Base-by-base conservation (phyloP, 1,139 yeast species). In the Hemisphaericaspora xylofermentans region DNA sequence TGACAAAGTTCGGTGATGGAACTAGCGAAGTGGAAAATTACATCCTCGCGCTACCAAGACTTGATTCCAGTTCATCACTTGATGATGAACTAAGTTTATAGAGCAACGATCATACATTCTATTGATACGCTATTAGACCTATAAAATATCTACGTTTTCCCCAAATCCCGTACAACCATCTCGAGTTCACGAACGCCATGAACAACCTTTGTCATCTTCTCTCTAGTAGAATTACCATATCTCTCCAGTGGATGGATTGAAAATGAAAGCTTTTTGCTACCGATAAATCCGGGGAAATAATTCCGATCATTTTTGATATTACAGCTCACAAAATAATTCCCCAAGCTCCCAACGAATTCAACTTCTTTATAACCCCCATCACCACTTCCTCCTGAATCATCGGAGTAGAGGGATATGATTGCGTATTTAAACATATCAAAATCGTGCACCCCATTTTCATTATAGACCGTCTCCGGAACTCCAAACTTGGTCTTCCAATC, bases 381-480 rank as follows among this genome's bases (percentile, higher is more conserved):
- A 14, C 7, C n/a, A n/a, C n/a, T n/a, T n/a, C n/a, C n/a, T n/a
- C n/a, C n/a, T n/a, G n/a, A 13, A 26, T 24, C 28, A 26, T 26
- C 28, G 13, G 43, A 32, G 27, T 21, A 43, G 3, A 39, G 19
- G 7, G 49, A 44, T n/a, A 40, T 17, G 14, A 46, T 45, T 10
- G 44, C 39, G 35, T 40, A 45, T 8, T 39, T 17, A 25, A 29
- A 33, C n/a, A 12, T 18, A 21, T 38, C 39, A 36, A 35, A 42
- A 30, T 43, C 32, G 33, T 41, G 35, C 3, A 14, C 37, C 1
- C 49, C 44, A 2, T 37, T 17, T 15, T 33, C 28, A 25, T 45
- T 38, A 33, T 27, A 45, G 6, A 44, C 18, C 12, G 44, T 41
- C n/a, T 30, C 39, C 1, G 48, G 48, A 15, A 30, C 33, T 18